phyloP scores from a whole-genome alignment of 495 filamentous ascomycete genomes.

The Acidiella bohemica region DNA sequence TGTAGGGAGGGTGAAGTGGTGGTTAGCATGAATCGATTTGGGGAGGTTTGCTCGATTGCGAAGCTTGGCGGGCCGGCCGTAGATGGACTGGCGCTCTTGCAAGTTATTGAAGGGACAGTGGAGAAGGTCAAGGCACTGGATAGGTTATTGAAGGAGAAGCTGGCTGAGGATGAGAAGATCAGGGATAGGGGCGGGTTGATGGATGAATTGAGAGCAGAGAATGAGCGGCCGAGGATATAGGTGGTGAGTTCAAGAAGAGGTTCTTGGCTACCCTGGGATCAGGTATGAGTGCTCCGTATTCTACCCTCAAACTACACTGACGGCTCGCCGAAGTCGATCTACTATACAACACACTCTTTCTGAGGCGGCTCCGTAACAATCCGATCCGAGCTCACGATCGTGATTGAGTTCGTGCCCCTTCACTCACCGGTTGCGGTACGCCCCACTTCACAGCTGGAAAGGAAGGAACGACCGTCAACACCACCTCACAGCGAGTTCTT shows the following conservation, averaged over 20 bases:
- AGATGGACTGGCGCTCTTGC: slow-evolving; percentile 60
- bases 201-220: slow-evolving; percentile 64
- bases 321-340: too few relatives aligned
- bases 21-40: slow-evolving; percentile 72
- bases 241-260: slow-evolving; percentile 2
- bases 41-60: slow-evolving; percentile 81
- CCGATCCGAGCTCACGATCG: too few relatives aligned
- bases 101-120: slow-evolving; percentile 53
- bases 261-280: too few relatives aligned
- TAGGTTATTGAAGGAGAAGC: slow-evolving; percentile 48
- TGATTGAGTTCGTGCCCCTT: too few relatives aligned
- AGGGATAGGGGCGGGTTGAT: slow-evolving; percentile 63
- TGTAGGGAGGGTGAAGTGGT: slow-evolving; percentile 71
- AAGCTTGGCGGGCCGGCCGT: slow-evolving; percentile 74
- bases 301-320: too few relatives aligned
- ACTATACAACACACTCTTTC: too few relatives aligned
- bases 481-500: too few relatives aligned
- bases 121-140: slow-evolving; percentile 70
- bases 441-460: too few relatives aligned
- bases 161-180: slow-evolving; percentile 63
- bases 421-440: too few relatives aligned
- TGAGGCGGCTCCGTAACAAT: too few relatives aligned
- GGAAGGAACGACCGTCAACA: too few relatives aligned
- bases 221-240: slow-evolving; percentile 33
- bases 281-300: too few relatives aligned